Conservation (phyloP, 345 rosid species). For the Cochlearia excelsa region DNA sequence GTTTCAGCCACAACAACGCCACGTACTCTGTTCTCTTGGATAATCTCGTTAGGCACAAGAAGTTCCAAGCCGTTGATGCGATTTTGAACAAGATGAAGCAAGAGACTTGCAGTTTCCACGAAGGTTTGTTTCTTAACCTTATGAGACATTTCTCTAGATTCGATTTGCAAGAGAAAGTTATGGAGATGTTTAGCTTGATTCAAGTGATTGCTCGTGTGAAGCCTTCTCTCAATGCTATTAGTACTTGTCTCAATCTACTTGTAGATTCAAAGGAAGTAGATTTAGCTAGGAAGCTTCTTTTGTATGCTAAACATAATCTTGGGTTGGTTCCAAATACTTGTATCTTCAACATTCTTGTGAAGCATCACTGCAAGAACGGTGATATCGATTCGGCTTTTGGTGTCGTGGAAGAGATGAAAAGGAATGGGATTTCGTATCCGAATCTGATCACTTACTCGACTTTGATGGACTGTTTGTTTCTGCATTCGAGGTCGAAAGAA, state of each 20-base stretch:
- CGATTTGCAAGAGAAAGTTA: constrained; percentile 49
- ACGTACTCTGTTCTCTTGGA: constrained; percentile 67
- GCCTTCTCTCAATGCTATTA: constrained; percentile 75
- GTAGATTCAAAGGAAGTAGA: constrained; percentile 59
- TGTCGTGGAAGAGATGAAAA: constrained; percentile 75
- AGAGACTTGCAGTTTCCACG: constrained; percentile 82
- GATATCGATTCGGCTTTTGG: constrained; percentile 55
- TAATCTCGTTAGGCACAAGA: constrained; percentile 65
- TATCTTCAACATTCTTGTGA: constrained; percentile 81
- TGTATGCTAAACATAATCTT: constrained; percentile 45
- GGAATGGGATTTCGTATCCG: constrained; percentile 56
- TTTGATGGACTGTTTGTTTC: constrained; percentile 59
- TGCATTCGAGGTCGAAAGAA: constrained; percentile 57
- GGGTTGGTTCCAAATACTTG: constrained; percentile 73
- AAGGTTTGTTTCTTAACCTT: constrained; percentile 66
- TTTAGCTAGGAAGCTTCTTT: constrained; percentile 49
- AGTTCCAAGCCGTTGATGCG: constrained; percentile 71
- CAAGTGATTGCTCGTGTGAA: constrained; percentile 62
- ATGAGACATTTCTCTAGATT: constrained; percentile 68
- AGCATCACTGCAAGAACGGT: constrained; percentile 74
- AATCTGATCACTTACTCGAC: constrained; percentile 76
- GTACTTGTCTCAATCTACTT: constrained; percentile 84
- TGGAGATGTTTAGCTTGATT: constrained; percentile 70
- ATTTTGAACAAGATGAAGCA: constrained; percentile 73
- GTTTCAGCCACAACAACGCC: constrained; percentile 76